Base-by-base conservation (phyloP, 2,329 filamentous ascomycete genomes). In the Aspergillus latus region DNA sequence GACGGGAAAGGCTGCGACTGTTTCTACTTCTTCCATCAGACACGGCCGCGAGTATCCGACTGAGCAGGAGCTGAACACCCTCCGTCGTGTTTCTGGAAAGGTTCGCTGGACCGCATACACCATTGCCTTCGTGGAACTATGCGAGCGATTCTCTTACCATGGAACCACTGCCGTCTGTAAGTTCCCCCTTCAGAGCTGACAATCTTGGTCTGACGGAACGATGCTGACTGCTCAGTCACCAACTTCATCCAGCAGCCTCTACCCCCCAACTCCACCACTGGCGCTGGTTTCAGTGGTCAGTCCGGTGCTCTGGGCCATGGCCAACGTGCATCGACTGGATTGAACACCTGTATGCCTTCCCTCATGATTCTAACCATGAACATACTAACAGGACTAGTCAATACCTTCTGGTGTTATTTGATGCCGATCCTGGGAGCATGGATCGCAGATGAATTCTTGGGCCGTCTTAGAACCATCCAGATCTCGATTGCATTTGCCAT, bases 81-180 rank as follows among this genome's bases (percentile, higher is more conserved):
- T 77, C 6, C 74, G 71, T 40, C 72, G 74, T 52, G 68, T 76
- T 6, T 49, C 71, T 7, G 72, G 66, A 26, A 64, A 62, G 4
- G 83, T 91, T 59, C 84, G 84, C 49, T 86, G 82, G 81, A 76
- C 80, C 56, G 83, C 87, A 54, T 91, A 86, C 74, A 86, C 85
- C 32, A 83, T 92, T 59, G 88, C 86, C 49, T 85, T 90, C 59
- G 84, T 88, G 56, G 88, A 92, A 73, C 76, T 90, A 53, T 89
- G 86, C 74, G 88, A 92, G 76, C 85, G 88, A 44, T 90, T 89
- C 74, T 88, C 86, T 10, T 92, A 89, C 81, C 90, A 90, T 68
- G 88, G 88, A 55, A 87, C 85, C 4, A 82, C 84, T 48, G 81
- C 86, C 32, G 78, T 89, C 30, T 89, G 87, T 82, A 78, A 62